Evolutionary conservation across 306 rosid species (phyloP).

Genomic region (Canavalia gladiata): DNA sequence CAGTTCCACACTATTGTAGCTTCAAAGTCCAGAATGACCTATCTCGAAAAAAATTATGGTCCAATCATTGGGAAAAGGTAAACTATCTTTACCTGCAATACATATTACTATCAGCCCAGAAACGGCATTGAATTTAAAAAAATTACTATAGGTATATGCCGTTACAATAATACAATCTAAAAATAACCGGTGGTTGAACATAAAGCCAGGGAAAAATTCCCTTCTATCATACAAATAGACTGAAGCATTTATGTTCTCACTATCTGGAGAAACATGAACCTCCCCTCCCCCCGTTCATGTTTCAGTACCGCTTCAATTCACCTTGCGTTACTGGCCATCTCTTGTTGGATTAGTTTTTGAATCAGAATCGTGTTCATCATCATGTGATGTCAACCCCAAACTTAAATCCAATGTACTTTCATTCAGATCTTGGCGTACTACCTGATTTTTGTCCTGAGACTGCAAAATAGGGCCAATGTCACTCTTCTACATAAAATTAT

Average conservation of each 20-base stretch:
- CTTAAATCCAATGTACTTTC: conserved; percentile 93
- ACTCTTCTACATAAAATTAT: neutral
- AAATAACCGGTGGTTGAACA: conserved; percentile 42
- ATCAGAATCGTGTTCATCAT: conserved; percentile 63
- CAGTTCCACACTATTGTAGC: conserved; percentile 28
- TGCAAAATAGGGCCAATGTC: conserved; percentile 42
- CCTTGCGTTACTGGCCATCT: conserved; percentile 59
- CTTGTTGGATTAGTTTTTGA: conserved; percentile 63
- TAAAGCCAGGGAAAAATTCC: conserved; percentile 46
- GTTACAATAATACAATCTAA: conserved; percentile 48
- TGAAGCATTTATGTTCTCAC: conserved; percentile 43
- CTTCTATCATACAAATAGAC: conserved; percentile 40
- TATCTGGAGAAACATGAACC: conserved; percentile 45
- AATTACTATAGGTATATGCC: conserved; percentile 50
- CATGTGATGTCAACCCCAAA: conserved; percentile 83
- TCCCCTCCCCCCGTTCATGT: conserved; percentile 33
- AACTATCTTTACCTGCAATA: conserved; percentile 45
- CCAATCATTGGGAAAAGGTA: conserved; percentile 48
- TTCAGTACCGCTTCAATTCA: conserved; percentile 27
- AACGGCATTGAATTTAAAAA: conserved; percentile 52
- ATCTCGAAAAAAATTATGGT: conserved; percentile 43
- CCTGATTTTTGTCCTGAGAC: conserved; percentile 69
- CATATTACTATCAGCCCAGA: conserved; percentile 49
- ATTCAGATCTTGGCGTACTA: conserved; percentile 91
- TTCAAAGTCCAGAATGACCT: conserved; percentile 46